Evolutionary conservation across 2,329 filamentous ascomycete species (phyloP).

Genomic region (Fusarium multiceps): DNA sequence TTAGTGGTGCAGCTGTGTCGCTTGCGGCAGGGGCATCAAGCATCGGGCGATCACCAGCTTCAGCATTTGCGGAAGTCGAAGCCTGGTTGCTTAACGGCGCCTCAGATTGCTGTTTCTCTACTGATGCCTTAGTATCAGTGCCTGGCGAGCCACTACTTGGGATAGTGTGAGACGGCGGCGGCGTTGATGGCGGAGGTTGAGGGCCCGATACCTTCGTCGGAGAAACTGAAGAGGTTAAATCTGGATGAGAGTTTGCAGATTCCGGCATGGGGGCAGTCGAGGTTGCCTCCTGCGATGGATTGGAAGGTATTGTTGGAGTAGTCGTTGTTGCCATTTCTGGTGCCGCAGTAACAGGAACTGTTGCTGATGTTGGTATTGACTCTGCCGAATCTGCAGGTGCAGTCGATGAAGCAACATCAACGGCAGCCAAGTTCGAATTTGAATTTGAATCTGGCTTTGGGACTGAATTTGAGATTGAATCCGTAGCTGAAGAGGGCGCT

Average conservation of each 20-base stretch:
- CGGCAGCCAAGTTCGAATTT: neutral
- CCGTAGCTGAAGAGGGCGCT: slow-evolving; percentile 7
- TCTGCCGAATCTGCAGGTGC: slow-evolving; percentile 13
- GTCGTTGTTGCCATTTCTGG: slow-evolving; percentile 12
- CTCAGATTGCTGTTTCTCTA: slow-evolving; percentile 33
- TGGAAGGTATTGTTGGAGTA: slow-evolving; percentile 11
- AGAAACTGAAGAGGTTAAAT: slow-evolving; percentile 10
- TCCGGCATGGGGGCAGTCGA: slow-evolving; percentile 13
- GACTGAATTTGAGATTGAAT: slow-evolving; percentile 6
- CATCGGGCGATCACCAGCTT: slow-evolving; percentile 39
- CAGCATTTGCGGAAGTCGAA: slow-evolving; percentile 20
- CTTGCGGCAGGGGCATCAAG: slow-evolving; percentile 34
- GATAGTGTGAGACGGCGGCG: slow-evolving; percentile 25
- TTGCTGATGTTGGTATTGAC: slow-evolving; percentile 26
- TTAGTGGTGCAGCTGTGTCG: slow-evolving; percentile 18
- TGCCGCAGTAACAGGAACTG: slow-evolving; percentile 5
- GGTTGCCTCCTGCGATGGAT: slow-evolving; percentile 8
- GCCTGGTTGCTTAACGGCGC: slow-evolving; percentile 27
- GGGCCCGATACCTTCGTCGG: slow-evolving; percentile 9
- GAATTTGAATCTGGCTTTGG: slow-evolving; percentile 12
- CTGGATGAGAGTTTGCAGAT: slow-evolving; percentile 13
- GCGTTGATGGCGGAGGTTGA: slow-evolving; percentile 39
- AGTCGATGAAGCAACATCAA: slow-evolving; percentile 3
- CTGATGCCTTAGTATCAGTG: slow-evolving; percentile 25
- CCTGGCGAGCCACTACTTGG: slow-evolving; percentile 9